Percentiles rank a stretch among this genome's conserved stretches.
These are phyloP conservation scores for Didymella arachidicola DNA, from an alignment of 2,329 filamentous ascomycete species.

Conservation along the genomic window DNA sequence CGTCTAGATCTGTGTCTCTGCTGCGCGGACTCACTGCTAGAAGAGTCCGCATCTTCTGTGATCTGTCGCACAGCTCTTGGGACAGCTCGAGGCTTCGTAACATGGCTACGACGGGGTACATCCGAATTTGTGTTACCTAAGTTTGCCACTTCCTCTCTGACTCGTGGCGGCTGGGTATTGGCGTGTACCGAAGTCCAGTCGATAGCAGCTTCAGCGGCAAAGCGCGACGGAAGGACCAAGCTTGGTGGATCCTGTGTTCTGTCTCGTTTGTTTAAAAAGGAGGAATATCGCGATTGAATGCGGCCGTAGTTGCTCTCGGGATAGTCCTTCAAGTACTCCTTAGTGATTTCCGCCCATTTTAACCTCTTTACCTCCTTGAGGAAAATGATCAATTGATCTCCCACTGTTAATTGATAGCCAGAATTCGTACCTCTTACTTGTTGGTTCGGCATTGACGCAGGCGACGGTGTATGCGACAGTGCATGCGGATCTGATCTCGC, in stretches of 20 bases:
- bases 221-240: slow-evolving; percentile 36
- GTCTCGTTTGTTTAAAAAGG: slow-evolving; percentile 37
- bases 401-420: slow-evolving; percentile 17
- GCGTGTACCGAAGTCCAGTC: slow-evolving; percentile 34
- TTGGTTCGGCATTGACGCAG: neutral
- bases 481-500: neutral
- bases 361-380: slow-evolving; percentile 52
- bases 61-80: neutral
- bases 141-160: neutral
- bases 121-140: neutral
- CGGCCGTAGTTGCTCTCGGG: slow-evolving; percentile 37
- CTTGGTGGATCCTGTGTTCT: slow-evolving; percentile 33
- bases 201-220: slow-evolving; percentile 34
- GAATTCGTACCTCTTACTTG: neutral
- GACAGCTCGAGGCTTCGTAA: neutral
- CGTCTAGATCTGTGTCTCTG: slow-evolving; percentile 32
- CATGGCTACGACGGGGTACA: neutral
- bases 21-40: slow-evolving; percentile 27
- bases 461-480: neutral
- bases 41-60: slow-evolving; percentile 29
- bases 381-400: slow-evolving; percentile 49
- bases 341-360: slow-evolving; percentile 48
- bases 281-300: slow-evolving; percentile 42
- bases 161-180: neutral
- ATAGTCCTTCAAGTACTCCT: slow-evolving; percentile 40